Conservation (phyloP, 2,329 filamentous ascomycete species). For the Diaporthe longicolla region DNA sequence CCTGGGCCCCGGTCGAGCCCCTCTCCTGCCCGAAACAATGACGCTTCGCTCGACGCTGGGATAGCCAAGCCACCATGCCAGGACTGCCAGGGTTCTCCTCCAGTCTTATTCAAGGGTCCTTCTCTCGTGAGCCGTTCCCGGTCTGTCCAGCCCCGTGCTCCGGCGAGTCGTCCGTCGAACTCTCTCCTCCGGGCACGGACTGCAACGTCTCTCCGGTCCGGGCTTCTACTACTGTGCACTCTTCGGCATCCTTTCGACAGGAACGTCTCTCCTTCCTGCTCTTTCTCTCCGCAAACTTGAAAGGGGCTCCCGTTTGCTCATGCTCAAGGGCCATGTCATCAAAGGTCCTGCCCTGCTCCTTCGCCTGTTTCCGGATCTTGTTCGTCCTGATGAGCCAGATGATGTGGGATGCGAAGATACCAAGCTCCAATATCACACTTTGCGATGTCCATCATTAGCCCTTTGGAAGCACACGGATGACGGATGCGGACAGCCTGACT, state of each 20-base stretch:
- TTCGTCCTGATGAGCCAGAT: conserved; percentile 72
- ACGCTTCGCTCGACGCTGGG: conserved; percentile 3
- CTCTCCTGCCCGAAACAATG: conserved; percentile 15
- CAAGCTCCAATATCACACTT: conserved; percentile 70
- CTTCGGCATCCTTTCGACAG: conserved; percentile 19
- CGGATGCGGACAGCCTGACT: conserved; percentile 45
- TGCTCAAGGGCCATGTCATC: conserved; percentile 64
- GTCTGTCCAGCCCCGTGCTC: conserved; percentile 2
- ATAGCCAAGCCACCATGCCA: background rate
- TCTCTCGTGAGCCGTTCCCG: conserved; percentile 16
- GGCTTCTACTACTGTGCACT: background rate
- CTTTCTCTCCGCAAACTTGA: conserved; percentile 55
- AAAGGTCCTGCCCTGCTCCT: conserved; percentile 65
- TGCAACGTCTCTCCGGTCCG: background rate
- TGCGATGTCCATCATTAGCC: background rate
- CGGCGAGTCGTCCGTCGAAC: conserved; percentile 4
- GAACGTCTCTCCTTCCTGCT: conserved; percentile 14
- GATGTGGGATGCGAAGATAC: conserved; percentile 71
- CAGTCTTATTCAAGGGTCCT: background rate
- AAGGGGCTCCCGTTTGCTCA: conserved; percentile 50
- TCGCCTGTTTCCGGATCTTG: conserved; percentile 65
- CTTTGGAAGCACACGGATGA: background rate
- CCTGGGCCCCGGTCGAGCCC: background rate
- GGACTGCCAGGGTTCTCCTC: background rate
- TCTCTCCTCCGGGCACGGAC: background rate